Conservation (phyloP, 1,284 basidiomycete species). For the Apiotrichum brassicae region DNA sequence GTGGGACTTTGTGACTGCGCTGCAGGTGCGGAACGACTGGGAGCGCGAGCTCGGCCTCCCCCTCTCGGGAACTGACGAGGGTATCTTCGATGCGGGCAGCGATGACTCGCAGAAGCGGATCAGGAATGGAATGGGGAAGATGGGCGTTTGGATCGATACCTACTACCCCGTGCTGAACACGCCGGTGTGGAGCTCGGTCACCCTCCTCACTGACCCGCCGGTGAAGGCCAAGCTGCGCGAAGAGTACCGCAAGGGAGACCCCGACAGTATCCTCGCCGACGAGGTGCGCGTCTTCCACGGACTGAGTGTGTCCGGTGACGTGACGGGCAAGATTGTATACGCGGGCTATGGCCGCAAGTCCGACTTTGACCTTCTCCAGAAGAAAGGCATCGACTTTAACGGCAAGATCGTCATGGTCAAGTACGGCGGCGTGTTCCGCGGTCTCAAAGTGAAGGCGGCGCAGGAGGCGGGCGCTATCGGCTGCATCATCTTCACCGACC, state of each 20-base stretch:
- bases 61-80: constrained; percentile 34
- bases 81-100: constrained; percentile 44
- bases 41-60: constrained; percentile 41
- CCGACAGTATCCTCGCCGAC: constrained; percentile 45
- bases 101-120: constrained; percentile 33
- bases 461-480: constrained; percentile 68
- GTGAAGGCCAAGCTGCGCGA: constrained; percentile 49
- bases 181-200: constrained; percentile 53
- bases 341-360: constrained; percentile 73
- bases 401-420: constrained; percentile 78
- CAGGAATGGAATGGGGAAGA: constrained; percentile 19
- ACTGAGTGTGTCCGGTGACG: constrained; percentile 40
- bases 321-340: constrained; percentile 66
- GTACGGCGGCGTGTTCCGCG: constrained; percentile 76
- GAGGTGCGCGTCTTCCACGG: constrained; percentile 48
- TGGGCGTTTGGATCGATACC: constrained; percentile 46
- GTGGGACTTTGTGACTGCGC: constrained; percentile 40
- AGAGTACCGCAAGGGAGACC: constrained; percentile 48
- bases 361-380: constrained; percentile 63
- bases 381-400: constrained; percentile 61
- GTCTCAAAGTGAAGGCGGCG: constrained; percentile 60
- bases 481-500: constrained; percentile 74
- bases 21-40: constrained; percentile 45
- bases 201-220: constrained; percentile 35
- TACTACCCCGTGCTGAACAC: constrained; percentile 81